Percentiles rank a stretch among this genome's conserved stretches.
These are phyloP conservation scores for Leccinellum albellum DNA, from an alignment of 768 basidiomycete species.

Conservation along the genomic window DNA sequence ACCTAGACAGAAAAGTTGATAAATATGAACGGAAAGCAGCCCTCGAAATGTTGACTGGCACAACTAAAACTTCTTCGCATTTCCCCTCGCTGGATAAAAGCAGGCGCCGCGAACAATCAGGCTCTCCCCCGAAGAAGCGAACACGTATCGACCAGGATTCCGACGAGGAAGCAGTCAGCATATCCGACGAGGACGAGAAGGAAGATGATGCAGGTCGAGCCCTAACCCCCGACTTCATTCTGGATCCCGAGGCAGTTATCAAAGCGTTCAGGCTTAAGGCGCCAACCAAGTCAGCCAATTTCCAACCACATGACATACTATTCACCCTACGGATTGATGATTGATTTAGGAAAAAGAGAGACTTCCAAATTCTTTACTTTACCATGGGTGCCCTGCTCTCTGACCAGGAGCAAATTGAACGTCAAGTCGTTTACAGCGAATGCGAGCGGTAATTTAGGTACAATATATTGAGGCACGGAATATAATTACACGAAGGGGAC, in stretches of 20 bases:
- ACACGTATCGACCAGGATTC: slow-evolving; percentile 12
- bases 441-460: slow-evolving; percentile 24
- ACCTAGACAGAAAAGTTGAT: slow-evolving; percentile 9
- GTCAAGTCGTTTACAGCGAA: slow-evolving; percentile 54
- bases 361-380: slow-evolving; percentile 84
- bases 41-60: slow-evolving; percentile 6
- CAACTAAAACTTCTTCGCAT: slow-evolving; percentile 7
- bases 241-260: slow-evolving; percentile 36
- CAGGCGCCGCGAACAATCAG: slow-evolving; percentile 23
- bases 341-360: slow-evolving; percentile 34
- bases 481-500: not conserved
- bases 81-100: slow-evolving; percentile 8
- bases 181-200: slow-evolving; percentile 17
- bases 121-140: slow-evolving; percentile 28
- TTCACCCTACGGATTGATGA: not conserved
- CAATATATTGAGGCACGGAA: not conserved
- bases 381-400: slow-evolving; percentile 64
- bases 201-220: slow-evolving; percentile 1
- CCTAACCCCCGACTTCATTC: not conserved
- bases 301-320: not conserved
- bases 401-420: slow-evolving; percentile 43
- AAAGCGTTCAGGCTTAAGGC: slow-evolving; percentile 49
- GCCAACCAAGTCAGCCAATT: slow-evolving; percentile 36
- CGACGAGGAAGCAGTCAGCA: slow-evolving; percentile 29
- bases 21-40: slow-evolving; percentile 20